Base-by-base conservation (phyloP, 805 yeast species). In the Saturnispora galanensis region DNA sequence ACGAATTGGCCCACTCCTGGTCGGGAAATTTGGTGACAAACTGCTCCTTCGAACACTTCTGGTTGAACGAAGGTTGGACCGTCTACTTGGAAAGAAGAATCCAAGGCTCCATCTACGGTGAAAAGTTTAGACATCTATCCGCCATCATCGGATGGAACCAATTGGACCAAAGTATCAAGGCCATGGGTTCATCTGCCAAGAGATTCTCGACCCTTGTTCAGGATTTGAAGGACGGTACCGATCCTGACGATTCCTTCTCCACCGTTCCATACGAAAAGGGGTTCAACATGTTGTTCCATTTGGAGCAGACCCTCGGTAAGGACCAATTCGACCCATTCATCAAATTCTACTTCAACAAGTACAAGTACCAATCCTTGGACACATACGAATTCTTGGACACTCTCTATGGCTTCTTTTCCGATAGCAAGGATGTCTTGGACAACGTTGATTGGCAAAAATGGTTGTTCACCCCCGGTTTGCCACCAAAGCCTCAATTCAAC, bases 61-160 rank as follows among this genome's bases (percentile, higher is more conserved):
- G 95, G 93, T 73, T 88, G 52, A 88, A 88, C 60, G 96, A 88
- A 67, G 96, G 96, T 32, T 88, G 96, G 96, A 87, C 96, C 5
- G 96, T 88, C 34, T 88, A 88, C 60, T 64, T 88, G 32, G 96
- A 88, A 64, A 75, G 96, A 60, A 70, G 95, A 55, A 87, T 88
- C 47, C 67, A 78, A 28, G 95, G 84, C 13, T 74, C 70, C 12
- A 60, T 86, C n/a, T 86, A 85, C 56, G 95, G 93, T 18, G 90
- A 84, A 54, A 63, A 77, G 30, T 70, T 76, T 35, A 76, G 96
- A 58, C 90, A 86, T 54, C 84, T 88, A 59, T 72, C 81, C 49
- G 87, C 88, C 33, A 79, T 88, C 49, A 82, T 84, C 55, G 96
- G 96, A 41, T 88, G 96, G 96, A 77, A 77, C 44, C 93, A 81